Base-by-base conservation (phyloP, 1,284 basidiomycete genomes). In the Ustilago nuda region DNA sequence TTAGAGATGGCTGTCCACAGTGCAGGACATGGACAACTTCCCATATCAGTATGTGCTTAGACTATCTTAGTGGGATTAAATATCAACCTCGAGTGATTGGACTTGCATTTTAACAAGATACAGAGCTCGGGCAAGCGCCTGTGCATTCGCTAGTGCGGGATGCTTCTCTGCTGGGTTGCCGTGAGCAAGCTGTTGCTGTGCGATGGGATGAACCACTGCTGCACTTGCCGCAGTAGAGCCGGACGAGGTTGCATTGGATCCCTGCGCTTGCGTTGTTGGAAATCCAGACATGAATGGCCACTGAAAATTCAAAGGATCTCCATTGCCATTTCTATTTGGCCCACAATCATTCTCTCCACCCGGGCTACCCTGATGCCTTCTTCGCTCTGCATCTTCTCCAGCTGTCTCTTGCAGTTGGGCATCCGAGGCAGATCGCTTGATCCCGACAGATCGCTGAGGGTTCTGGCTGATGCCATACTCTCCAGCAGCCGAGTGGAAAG, bases 51-150 rank as follows among this genome's bases (percentile, higher is more conserved):
- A 12, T 32, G 48, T 50, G 11, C 8, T 30, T 8, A 13, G 27
- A 39, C 15, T 27, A 48, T 15, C n/a, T 23, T 19, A 17, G 15
- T 15, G 43, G 13, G 19, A 8, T 70, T 33, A 72, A 19, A 72
- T 46, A 33, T 60, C 56, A 12, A 66, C 66, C 27, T 70, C 51
- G 15, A 74, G 52, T n/a, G 66, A 60, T 51, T 76, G 68, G 4
- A 71, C 41, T 55, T 76, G 74, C 70, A 77, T 66, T 58, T 77
- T 77, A 57, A 77, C 70, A 15, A 70, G 63, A 51, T 73, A 77
- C 15, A 77, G 61, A 12, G 75, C 66, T 7, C 69, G 56, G 12
- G 70, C 72, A 1, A 78, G 68, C 19, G 69, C 68, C 54, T 76
- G 69, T 4, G 76, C 76, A 36, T 72, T 78, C 13, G 74, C 68